These are phyloP conservation scores for Theobroma cacao DNA, from an alignment of 345 rosid genomes.

Conservation along the genomic window DNA sequence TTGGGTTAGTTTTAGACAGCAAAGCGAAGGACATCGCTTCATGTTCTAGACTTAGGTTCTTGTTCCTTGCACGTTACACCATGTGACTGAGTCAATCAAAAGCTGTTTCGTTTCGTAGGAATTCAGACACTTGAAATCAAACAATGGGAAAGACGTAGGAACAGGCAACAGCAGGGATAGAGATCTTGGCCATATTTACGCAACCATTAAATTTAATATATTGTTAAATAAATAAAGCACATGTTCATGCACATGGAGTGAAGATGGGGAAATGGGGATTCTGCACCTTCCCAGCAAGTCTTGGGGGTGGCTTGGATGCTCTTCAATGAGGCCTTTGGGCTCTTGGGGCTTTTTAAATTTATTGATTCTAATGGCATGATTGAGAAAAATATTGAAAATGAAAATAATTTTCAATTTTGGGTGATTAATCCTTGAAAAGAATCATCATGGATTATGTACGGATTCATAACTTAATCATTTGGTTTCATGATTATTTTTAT, in stretches of 20 bases:
- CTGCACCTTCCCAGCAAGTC: not conserved
- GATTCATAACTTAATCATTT: too few relatives aligned
- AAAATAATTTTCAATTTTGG: too few relatives aligned
- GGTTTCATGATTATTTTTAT: too few relatives aligned
- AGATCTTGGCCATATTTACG: not conserved
- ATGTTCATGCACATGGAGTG: not conserved
- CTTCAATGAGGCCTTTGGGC: not conserved
- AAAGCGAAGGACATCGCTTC: not conserved
- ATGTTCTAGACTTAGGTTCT: not conserved
- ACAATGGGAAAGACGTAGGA: not conserved
- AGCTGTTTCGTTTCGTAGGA: not conserved
- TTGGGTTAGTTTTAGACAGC: not conserved
- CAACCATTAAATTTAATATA: not conserved
- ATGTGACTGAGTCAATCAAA: not conserved
- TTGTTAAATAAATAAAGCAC: not conserved
- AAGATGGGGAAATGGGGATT: not conserved
- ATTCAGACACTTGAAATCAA: not conserved
- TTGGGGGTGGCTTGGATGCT: not conserved
- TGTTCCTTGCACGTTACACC: slow-evolving; percentile 12
- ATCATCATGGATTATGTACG: too few relatives aligned
- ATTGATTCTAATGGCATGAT: not conserved
- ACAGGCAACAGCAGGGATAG: not conserved
- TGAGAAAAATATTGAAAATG: too few relatives aligned
- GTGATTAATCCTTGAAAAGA: too few relatives aligned
- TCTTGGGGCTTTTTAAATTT: too few relatives aligned